Evolutionary conservation across 352 stramenopile species (phyloP), one percentile per base, ranked within the genome.

Genomic region (Phytophthora syringae): DNA sequence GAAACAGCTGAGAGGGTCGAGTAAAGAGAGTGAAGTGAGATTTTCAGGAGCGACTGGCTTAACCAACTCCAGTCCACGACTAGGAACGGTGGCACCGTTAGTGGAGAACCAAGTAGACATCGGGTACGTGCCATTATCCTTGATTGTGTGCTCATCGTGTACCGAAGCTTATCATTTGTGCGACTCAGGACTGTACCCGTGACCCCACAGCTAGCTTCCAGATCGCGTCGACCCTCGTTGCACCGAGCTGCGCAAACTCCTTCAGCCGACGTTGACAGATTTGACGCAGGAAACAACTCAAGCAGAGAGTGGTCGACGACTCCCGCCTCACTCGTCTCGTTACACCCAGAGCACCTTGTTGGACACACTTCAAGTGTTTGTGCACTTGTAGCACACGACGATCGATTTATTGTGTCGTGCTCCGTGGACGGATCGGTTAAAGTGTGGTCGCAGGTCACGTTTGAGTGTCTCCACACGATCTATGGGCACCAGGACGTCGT

Each of bases 351-450:
- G 11, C 77, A 84, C 18, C 71, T 93, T 2, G 73, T 88, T 11
- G 84, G 84, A 4, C 84, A 93, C 43, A 72, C 70, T 2, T 84
- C 80, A 4, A 86, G 84, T 51, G 76, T 93, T 50, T 86, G 79
- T 22, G 72, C 77, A 0, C 64, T 93, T 3, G 53, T 82, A 11
- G 66, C 78, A 1, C 60, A 77, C 25, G 82, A 90, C 21, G 75
- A 89, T n/a, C 67, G 66, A 15, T 89, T 83, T 55, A 60, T 93
- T 34, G 76, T 90, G 7, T 89, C 84, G 11, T 77, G 70, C 44
- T 90, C 84, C 7, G 78, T 89, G 20, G 84, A 93, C 40, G 77
- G 76, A 1, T 88, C 80, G 0, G 79, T 92, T 51, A 90, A 90
- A 68, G 54, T 93, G 21, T 93, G 84, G 84, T 90, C 84, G 7